phyloP scores from a whole-genome alignment of 2,329 filamentous ascomycete species.

The Fusarium vanettenii region DNA sequence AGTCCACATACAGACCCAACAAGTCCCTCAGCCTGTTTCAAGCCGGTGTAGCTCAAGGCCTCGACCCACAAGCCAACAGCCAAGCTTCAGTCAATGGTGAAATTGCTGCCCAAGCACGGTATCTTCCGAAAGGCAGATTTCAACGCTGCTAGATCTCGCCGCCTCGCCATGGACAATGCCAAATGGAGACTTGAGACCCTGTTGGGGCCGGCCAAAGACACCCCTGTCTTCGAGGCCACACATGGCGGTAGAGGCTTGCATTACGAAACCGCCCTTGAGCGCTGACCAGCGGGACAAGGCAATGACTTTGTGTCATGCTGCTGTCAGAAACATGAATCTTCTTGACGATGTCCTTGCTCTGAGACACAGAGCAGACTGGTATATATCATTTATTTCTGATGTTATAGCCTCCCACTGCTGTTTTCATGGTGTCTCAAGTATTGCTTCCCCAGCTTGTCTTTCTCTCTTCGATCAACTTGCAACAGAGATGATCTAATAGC shows the following conservation, averaged over 20 bases:
- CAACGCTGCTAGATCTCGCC: neutral
- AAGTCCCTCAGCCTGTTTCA: neutral
- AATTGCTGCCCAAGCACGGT: neutral
- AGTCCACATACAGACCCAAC: neutral
- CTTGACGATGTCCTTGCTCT: no score
- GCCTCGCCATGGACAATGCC: slow-evolving; percentile 2
- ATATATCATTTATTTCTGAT: neutral
- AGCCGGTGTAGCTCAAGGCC: neutral
- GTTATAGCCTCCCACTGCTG: no score
- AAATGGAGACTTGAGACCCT: neutral
- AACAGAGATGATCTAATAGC: neutral
- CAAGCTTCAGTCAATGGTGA: neutral
- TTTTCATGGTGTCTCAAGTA: neutral
- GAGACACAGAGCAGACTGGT: neutral
- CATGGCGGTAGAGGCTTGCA: no score
- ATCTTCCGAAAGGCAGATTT: neutral
- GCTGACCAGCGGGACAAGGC: no score
- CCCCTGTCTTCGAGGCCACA: neutral
- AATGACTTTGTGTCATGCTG: no score
- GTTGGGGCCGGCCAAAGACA: neutral
- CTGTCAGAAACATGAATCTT: no score
- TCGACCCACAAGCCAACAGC: neutral
- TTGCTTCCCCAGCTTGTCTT: neutral
- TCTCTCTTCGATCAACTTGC: neutral
- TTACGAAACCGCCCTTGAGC: no score